Evolutionary conservation across 768 basidiomycete species (phyloP), one percentile per base, ranked within the genome.

Genomic region (Sarcodon sp.): DNA sequence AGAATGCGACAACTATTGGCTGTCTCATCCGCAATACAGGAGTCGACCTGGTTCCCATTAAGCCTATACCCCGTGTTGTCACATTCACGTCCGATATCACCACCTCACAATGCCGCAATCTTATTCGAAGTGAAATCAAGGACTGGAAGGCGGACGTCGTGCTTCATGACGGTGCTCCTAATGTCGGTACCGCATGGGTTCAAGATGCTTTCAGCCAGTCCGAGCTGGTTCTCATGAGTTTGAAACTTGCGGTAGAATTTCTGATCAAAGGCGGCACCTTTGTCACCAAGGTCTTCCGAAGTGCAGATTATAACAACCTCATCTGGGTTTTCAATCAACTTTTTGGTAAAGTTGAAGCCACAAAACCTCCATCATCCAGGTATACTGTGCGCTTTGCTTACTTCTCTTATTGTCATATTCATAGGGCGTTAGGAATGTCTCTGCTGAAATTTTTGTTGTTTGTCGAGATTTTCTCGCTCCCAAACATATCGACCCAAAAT

Each of bases 91-190:
- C 88, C 47, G 96, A 99, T 59, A 98, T 99, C 57, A 99, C 96
- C 13, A 96, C 91, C 4, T 65, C 80, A 1, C 79, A 86, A 46
- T 99, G 96, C 66, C 83, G 96, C 41, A 80, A 83, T 59, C 76
- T 85, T 49, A 78, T 99, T 50, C 80, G 88, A 48, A 69, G 70
- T 18, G 90, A 96, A 64, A 68, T 98, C 53, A 97, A 98, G 63
- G 92, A 97, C 62, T 99, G 96, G 96, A 94, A 92, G 67, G 96
- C 96, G 15, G 96, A 99, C 60, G 79, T 98, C 47, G 92, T 99
- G 11, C 77, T 99, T 50, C 96, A 99, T 62, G 96, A 99, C 64
- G 96, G 96, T 69, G 96, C 96, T 36, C 96, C 96, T 18, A 99
- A 99, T 63, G 96, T 99, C 63, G 96, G 96, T 70, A 89, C 90